These are phyloP conservation scores for Hawksworthiomyces lignivorus DNA, from an alignment of 2,329 filamentous ascomycete species.

Conservation along the genomic window DNA sequence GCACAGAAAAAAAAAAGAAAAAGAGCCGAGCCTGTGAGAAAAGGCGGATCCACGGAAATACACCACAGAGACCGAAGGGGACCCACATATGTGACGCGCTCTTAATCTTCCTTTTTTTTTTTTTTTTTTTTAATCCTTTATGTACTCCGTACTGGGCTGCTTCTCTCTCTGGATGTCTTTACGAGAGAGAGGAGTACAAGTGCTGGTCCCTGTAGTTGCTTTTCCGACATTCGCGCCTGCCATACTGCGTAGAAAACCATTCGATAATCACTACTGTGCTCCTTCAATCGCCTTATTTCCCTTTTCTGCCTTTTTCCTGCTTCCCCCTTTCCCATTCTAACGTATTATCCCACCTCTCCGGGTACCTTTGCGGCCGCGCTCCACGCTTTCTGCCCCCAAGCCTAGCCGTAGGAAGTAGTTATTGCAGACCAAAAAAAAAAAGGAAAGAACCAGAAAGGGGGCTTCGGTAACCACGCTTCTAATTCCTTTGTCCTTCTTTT, in stretches of 20 bases:
- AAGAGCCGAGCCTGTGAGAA: not conserved
- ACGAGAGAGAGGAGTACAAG: too few species aligned
- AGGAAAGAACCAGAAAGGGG: not conserved
- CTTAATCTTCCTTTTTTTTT: slow-evolving; percentile 5
- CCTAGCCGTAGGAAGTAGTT: too few species aligned
- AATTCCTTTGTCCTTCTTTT: not conserved
- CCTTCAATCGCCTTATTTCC: too few species aligned
- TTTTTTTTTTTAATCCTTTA: slow-evolving; percentile 2
- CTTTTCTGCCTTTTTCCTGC: not conserved
- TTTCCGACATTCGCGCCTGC: slow-evolving; percentile 6
- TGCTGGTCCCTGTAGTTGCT: too few species aligned
- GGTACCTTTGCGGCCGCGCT: slow-evolving; percentile 1
- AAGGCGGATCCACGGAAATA: slow-evolving; percentile 7
- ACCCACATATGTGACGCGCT: slow-evolving; percentile 8
- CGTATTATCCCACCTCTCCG: not conserved
- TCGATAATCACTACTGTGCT: slow-evolving; percentile 1
- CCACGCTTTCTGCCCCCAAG: slow-evolving; percentile 3
- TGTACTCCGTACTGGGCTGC: too few species aligned
- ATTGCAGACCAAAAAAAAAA: not conserved
- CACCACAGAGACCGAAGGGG: not conserved
- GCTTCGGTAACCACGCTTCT: not conserved
- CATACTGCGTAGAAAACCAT: too few species aligned
- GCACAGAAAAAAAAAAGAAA: too few species aligned
- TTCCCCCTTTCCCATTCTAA: not conserved
- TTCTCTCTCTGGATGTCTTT: too few species aligned